Base-by-base conservation (phyloP, 345 rosid genomes). In the Salix caprea region DNA sequence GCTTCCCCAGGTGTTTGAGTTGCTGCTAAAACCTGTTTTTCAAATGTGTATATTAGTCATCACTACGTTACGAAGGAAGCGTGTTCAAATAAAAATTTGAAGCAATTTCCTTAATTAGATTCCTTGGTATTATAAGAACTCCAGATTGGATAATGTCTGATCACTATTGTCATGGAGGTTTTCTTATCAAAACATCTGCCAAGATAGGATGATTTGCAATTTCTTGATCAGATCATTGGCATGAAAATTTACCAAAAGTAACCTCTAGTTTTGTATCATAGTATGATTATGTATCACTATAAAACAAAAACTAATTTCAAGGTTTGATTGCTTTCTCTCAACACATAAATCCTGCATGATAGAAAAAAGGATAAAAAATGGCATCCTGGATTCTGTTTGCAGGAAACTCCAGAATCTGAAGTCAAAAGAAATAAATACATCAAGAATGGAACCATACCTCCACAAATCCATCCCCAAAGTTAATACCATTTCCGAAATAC, bases 1-100 rank as follows among this genome's bases (percentile, higher is more conserved):
- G 91, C 70, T 86, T 93, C 99, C 32, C 99, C 97, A 0, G 97
- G 91, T 8, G 99, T 95, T 86, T 95, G 99, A 77, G 98, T 95
- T 73, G 99, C 99, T 69, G 99, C 99, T 26, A 95, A 87, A 83
- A 95, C 91, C 98, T 94, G 84, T 78, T 75, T 32, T 77, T 71
- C 77, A 50, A 65, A 24, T 15, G 58, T 62, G 56, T 65, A 36
- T 9, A 42, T 32, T 32, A 72, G 44, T 9, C 65, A 7, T 46
- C 70, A 80, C 39, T 54, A 9, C 70, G 14, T 54, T 18, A 54
- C 8, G 39, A 71, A 67, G 30, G 65, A 66, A 74, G 42, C 10
- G 32, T 58, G 60, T 7, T 54, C 7, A 18, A 54, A 54, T 19
- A 19, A 40, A 40, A 16, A 54, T 19, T 54, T 54, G 60, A 54